These are phyloP conservation scores for Zygosaccharomyces bailii DNA, from an alignment of 805 yeast genomes.

Conservation along the genomic window DNA sequence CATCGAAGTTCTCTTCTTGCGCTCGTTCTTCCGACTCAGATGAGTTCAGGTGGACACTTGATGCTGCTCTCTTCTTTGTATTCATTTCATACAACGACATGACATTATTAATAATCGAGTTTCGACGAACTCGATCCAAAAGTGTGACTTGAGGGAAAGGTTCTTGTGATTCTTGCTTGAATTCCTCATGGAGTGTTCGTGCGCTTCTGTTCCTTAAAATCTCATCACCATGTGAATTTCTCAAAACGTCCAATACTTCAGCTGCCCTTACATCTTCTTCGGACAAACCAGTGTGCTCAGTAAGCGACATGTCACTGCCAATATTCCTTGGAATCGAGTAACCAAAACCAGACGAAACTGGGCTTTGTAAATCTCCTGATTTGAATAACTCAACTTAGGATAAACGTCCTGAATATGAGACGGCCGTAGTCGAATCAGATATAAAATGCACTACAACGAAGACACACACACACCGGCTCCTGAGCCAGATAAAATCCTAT, in stretches of 20 bases:
- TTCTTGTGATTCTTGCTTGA: neutral
- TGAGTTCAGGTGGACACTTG: neutral
- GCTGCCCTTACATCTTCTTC: constrained; percentile 32
- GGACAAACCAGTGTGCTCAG: constrained; percentile 16
- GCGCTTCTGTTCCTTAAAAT: neutral
- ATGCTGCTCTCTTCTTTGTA: constrained; percentile 40
- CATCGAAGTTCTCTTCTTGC: constrained; percentile 48
- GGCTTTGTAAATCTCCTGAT: neutral
- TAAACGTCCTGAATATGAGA: neutral
- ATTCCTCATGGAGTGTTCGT: neutral
- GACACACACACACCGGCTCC: neutral
- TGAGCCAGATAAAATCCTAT: neutral
- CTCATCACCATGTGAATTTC: constrained; percentile 20
- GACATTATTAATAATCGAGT: constrained; percentile 42
- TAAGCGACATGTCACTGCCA: constrained; percentile 5
- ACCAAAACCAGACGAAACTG: neutral
- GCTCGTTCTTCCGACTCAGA: constrained; percentile 38
- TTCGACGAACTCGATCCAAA: constrained; percentile 22
- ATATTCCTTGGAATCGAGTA: neutral
- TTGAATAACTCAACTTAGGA: neutral
- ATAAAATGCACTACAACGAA: too few species aligned
- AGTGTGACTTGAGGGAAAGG: constrained; percentile 8
- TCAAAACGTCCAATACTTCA: constrained; percentile 26
- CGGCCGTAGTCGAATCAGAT: neutral
- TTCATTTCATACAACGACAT: constrained; percentile 43